Percentiles rank a stretch among this genome's conserved stretches.
phyloP scores from a whole-genome alignment of 2,329 filamentous ascomycete genomes.

The Xylaria sp. region DNA sequence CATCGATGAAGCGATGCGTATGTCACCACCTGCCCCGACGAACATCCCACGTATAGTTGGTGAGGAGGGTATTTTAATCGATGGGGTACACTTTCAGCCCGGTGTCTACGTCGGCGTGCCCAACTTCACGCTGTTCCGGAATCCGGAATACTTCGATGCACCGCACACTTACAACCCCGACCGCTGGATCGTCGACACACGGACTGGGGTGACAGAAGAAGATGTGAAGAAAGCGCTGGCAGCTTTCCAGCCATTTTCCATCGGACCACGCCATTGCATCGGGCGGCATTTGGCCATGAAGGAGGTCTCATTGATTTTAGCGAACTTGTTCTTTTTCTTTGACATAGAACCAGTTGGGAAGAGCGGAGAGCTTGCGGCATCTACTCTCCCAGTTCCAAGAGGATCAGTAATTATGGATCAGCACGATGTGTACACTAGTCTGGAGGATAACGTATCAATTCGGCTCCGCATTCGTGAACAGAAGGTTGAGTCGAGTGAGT shows the following conservation, averaged over 20 bases:
- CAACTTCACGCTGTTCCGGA: conserved; percentile 26
- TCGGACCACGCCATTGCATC: conserved; percentile 21
- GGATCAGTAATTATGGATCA: background rate
- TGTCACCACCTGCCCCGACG: conserved; percentile 25
- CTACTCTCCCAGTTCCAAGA: background rate
- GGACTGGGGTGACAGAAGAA: background rate
- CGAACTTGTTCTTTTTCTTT: conserved; percentile 4
- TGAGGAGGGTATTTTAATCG: conserved; percentile 16
- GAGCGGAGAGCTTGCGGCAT: background rate
- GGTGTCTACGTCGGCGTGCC: conserved; percentile 23
- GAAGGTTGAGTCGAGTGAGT: background rate
- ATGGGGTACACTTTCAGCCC: conserved; percentile 22
- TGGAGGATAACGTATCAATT: background rate
- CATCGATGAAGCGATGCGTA: conserved; percentile 35
- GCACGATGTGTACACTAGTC: background rate
- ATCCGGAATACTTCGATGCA: conserved; percentile 18
- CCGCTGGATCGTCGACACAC: conserved; percentile 23
- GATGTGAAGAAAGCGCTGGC: conserved; percentile 6
- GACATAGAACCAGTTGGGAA: conserved; percentile 7
- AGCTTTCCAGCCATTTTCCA: conserved; percentile 20
- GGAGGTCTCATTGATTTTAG: conserved; percentile 3
- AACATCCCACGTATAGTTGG: conserved; percentile 28
- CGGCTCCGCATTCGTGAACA: background rate
- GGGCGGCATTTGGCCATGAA: conserved; percentile 5
- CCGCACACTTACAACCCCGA: conserved; percentile 32